phyloP scores from a whole-genome alignment of 2,329 filamentous ascomycete genomes.

The Lasiodiplodia theobromae region DNA sequence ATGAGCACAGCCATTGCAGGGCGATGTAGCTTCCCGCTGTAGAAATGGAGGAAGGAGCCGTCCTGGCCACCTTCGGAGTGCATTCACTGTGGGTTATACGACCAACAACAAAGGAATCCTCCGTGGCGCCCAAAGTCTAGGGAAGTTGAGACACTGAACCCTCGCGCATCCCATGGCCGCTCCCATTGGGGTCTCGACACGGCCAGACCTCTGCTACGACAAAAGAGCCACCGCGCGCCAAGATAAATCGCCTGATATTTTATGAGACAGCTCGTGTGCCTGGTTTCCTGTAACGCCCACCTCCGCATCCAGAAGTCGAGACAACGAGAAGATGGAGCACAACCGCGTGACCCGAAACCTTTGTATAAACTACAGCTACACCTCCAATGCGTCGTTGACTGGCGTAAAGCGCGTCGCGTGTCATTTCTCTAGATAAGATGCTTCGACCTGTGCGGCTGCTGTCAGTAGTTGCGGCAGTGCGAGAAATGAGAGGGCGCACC shows the following conservation, averaged over 20 bases:
- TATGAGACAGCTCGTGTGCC: conserved; percentile 22
- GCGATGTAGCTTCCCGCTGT: neutral
- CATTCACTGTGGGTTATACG: neutral
- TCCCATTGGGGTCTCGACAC: neutral
- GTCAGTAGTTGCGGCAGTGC: neutral
- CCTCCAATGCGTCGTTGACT: conserved; percentile 26
- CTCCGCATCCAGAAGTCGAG: conserved; percentile 16
- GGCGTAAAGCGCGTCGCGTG: conserved; percentile 21
- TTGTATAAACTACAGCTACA: conserved; percentile 27
- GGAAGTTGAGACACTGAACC: neutral
- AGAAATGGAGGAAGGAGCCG: neutral
- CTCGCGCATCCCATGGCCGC: neutral
- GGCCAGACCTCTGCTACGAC: conserved; percentile 1
- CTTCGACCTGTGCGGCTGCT: conserved; percentile 48
- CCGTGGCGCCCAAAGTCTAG: neutral
- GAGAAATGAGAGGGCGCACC: conserved; percentile 57
- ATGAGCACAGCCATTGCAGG: conserved; percentile 10
- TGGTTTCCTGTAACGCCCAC: conserved; percentile 7
- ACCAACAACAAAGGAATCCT: conserved; percentile 4
- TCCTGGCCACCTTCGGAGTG: neutral
- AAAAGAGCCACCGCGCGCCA: conserved; percentile 6
- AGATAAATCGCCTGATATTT: conserved; percentile 23
- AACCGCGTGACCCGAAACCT: conserved; percentile 19
- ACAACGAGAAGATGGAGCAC: conserved; percentile 22
- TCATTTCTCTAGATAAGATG: conserved; percentile 54